Percentiles rank a stretch among this genome's conserved stretches.
phyloP scores from a whole-genome alignment of 345 rosid genomes.

The Eutrema heterophyllum region DNA sequence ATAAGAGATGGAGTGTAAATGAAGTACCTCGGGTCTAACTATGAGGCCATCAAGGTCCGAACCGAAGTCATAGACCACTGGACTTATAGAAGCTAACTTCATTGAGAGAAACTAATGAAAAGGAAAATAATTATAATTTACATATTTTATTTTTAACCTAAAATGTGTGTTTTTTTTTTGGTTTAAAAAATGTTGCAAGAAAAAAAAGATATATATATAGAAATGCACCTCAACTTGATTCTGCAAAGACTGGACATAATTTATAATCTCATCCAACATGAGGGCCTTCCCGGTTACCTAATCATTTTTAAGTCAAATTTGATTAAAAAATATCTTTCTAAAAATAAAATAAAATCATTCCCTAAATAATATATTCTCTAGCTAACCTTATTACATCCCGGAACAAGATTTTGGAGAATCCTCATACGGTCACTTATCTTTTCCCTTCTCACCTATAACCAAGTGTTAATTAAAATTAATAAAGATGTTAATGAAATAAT shows the following conservation, averaged over 20 bases:
- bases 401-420: slow-evolving; percentile 56
- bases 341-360: neutral
- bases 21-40: slow-evolving; percentile 47
- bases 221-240: slow-evolving; percentile 65
- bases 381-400: slow-evolving; percentile 76
- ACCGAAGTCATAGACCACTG: slow-evolving; percentile 55
- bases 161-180: neutral
- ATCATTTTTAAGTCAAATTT: slow-evolving; percentile 34
- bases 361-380: neutral
- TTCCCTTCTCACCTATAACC: slow-evolving; percentile 60
- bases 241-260: slow-evolving; percentile 66
- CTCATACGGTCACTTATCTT: slow-evolving; percentile 77
- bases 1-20: neutral
- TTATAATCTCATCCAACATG: slow-evolving; percentile 82
- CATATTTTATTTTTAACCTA: neutral
- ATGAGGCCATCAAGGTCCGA: slow-evolving; percentile 46
- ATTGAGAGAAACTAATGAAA: slow-evolving; percentile 58
- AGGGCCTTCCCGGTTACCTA: slow-evolving; percentile 81
- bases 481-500: neutral
- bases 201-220: neutral
- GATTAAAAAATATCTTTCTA: slow-evolving; percentile 18
- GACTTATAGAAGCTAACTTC: slow-evolving; percentile 69
- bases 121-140: neutral
- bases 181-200: too few relatives aligned
- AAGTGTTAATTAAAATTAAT: too few relatives aligned